These are phyloP conservation scores for Tolypocladium nubicola DNA, from an alignment of 2,329 filamentous ascomycete species.

Conservation along the genomic window DNA sequence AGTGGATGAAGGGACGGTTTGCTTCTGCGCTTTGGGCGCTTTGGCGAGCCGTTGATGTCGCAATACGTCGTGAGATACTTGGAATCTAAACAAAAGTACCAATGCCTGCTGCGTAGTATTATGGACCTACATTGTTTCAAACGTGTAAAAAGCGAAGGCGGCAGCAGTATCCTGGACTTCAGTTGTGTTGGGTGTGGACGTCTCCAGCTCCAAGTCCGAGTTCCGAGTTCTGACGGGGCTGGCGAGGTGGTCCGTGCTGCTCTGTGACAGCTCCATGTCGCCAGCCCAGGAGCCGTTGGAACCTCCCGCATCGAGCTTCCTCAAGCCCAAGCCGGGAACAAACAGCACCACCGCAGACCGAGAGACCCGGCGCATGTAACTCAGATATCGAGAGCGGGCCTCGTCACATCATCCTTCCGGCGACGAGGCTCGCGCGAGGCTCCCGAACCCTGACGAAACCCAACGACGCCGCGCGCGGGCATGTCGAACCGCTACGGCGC, in stretches of 20 bases:
- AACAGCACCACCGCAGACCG: not conserved
- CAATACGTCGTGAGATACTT: not conserved
- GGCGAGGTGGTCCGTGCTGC: not conserved
- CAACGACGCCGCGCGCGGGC: constrained; percentile 9
- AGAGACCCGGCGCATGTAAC: not conserved
- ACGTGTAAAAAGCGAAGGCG: not conserved
- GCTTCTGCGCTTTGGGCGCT: not conserved
- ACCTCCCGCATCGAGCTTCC: not conserved
- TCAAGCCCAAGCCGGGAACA: not conserved
- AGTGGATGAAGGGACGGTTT: not conserved
- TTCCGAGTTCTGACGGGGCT: too few species aligned
- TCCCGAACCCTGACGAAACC: constrained; percentile 1
- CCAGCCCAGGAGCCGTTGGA: not conserved
- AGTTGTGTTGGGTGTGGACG: too few species aligned
- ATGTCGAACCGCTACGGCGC: constrained; percentile 43
- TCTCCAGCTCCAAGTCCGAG: too few species aligned
- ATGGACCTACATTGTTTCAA: not conserved
- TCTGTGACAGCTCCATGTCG: not conserved
- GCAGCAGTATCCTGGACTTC: too few species aligned
- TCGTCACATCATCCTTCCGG: not conserved
- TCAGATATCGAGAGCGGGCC: not conserved
- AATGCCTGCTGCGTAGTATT: not conserved
- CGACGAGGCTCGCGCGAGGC: constrained; percentile 8
- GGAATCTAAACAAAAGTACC: not conserved
- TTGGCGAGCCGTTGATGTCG: not conserved